Evolutionary conservation across 352 stramenopile genomes (phyloP), one percentile per base, ranked within the genome.

Genomic region (Thalassiosira oceanica): DNA sequence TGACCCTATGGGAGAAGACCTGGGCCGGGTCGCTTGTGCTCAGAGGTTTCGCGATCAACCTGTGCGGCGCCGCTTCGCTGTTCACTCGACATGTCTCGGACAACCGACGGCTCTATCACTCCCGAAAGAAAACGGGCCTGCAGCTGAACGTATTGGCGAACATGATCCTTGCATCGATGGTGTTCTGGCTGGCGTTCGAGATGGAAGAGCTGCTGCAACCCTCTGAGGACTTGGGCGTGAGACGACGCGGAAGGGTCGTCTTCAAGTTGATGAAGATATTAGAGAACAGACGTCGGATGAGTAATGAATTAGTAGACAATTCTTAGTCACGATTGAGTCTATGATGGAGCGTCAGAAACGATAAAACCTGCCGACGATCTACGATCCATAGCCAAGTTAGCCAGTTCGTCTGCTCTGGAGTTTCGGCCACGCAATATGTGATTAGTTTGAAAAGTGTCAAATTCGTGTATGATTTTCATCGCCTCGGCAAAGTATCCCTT

Each of bases 381-480:
- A 21, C 35, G 33, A 46, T 89, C 74, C 82, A 90, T 90, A 6
- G 81, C 85, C 58, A 77, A 46, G 54, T 88, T 90, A 8, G 85
- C 85, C 6, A 92, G 57, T 36, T 74, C 81, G 61, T 90, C 85
- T 2, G 85, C 85, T 35, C 81, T 69, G 35, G 42, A 57, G 70
- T 92, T 92, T 36, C 72, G 42, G 20, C 50, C 69, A 26, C 84
- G 52, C 37, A 50, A 52, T 60, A 89, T 84, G 37, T 87, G 73
- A 50, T 45, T 39, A 8, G 83, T 80, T 20, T 76, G 20, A 78
- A 82, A 87, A 10, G 54, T 66, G 42, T 63, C 43, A 55, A 89
- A 86, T 16, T 82, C 23, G 31, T 65, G 20, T 6, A 49, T 72
- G 4, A 86, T 2, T 8, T 64, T 37, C n/a, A 66, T 52, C 6